phyloP scores from a whole-genome alignment of 441 rosid species.

The Theobroma grandiflorum region DNA sequence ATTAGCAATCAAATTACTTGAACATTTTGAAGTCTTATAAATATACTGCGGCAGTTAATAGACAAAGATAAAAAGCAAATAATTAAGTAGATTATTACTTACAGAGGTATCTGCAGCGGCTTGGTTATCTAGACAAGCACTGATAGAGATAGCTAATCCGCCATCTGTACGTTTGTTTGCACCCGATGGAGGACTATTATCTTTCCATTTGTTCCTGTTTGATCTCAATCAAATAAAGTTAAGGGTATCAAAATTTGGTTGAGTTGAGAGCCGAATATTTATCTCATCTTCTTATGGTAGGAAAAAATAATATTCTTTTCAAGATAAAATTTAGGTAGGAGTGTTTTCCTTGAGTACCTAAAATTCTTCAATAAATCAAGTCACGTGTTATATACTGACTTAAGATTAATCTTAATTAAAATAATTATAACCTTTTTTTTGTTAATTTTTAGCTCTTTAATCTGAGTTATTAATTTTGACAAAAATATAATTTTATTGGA shows the following conservation, averaged over 20 bases:
- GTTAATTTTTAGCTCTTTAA: no score
- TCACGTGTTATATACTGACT: no score
- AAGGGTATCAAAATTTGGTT: neutral
- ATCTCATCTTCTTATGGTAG: neutral
- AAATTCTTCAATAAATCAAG: neutral
- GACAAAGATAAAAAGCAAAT: neutral
- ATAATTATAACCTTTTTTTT: no score
- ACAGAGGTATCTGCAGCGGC: conserved; percentile 54
- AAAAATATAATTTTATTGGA: no score
- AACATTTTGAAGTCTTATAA: no score
- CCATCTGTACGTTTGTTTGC: conserved; percentile 49
- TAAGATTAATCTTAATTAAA: neutral
- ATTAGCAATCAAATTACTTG: no score
- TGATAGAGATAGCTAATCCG: conserved; percentile 54
- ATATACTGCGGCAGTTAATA: no score
- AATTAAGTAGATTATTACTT: conserved; percentile 16
- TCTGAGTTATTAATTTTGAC: no score
- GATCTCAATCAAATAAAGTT: neutral
- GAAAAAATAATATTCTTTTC: neutral
- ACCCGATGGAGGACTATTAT: conserved; percentile 48
- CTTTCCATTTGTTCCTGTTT: conserved; percentile 42
- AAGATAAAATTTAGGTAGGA: neutral
- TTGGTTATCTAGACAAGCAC: conserved; percentile 56
- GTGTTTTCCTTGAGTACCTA: neutral
- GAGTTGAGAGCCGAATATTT: neutral